Percentiles rank a stretch among this genome's conserved stretches.
Evolutionary conservation across 257 asterid species (phyloP).

Genomic region (Solanum dulcamara): DNA sequence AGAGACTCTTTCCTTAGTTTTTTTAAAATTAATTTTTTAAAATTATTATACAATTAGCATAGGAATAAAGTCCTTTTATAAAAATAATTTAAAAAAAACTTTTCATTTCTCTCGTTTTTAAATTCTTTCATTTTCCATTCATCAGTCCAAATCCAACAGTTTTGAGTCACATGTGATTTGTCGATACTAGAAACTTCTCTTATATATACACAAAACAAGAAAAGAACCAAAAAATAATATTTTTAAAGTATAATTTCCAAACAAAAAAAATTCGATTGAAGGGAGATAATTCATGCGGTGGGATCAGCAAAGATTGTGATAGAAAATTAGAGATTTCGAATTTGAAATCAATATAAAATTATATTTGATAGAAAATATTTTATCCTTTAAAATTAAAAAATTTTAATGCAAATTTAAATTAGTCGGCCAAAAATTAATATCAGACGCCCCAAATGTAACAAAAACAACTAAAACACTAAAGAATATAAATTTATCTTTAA

Average conservation of each 20-base stretch:
- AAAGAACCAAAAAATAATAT: background rate
- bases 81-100: too few relatives aligned
- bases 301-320: too few relatives aligned
- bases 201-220: background rate
- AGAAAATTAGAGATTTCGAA: too few relatives aligned
- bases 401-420: too few relatives aligned
- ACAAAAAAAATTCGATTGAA: background rate
- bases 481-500: background rate
- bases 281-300: background rate
- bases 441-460: too few relatives aligned
- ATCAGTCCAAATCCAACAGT: background rate
- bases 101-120: too few relatives aligned
- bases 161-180: background rate
- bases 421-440: too few relatives aligned
- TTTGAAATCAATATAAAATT: too few relatives aligned
- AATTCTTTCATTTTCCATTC: background rate
- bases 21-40: too few relatives aligned
- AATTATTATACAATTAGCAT: background rate
- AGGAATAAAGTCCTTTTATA: too few relatives aligned
- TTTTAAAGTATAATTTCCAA: too few relatives aligned
- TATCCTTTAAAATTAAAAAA: background rate
- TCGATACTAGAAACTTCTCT: background rate
- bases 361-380: fast-evolving
- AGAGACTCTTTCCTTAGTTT: background rate
- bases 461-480: too few relatives aligned